Conservation (phyloP, 331 rosid genomes). For the Spiraea crenata region DNA sequence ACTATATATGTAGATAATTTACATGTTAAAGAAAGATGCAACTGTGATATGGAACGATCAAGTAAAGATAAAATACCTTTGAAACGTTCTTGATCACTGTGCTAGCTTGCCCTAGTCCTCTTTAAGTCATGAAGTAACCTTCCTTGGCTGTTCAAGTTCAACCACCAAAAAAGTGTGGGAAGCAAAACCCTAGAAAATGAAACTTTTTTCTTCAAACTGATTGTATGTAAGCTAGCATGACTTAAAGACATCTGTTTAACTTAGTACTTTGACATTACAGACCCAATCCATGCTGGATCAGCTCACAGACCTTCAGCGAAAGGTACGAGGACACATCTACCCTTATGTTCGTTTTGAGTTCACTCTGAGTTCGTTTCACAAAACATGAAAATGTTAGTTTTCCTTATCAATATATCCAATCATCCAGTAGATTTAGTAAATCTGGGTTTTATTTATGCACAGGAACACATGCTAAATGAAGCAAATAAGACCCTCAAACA, state of each 20-base stretch:
- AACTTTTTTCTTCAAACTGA: background rate
- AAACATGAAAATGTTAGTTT: background rate
- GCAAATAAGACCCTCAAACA: constrained; percentile 68
- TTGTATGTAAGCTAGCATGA: background rate
- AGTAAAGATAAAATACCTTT: too few species aligned
- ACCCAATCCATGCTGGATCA: constrained; percentile 92
- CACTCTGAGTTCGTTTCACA: background rate
- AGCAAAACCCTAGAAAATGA: background rate
- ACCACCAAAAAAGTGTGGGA: background rate
- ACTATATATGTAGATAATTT: too few species aligned
- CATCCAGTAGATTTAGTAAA: background rate
- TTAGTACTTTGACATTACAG: constrained; percentile 32
- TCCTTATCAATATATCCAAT: background rate
- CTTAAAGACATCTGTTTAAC: background rate
- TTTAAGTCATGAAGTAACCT: too few species aligned
- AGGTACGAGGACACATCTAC: constrained; percentile 42
- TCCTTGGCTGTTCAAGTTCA: too few species aligned
- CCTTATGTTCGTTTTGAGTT: constrained; percentile 8
- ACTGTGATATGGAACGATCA: too few species aligned
- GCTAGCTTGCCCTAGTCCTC: too few species aligned
- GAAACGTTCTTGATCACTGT: too few species aligned
- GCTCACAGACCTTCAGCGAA: constrained; percentile 80
- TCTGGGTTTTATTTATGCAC: background rate
- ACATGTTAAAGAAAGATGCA: too few species aligned
- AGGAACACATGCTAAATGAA: constrained; percentile 78